Evolutionary conservation across 768 basidiomycete species (phyloP).

Genomic region (Tremella fuciformis): DNA sequence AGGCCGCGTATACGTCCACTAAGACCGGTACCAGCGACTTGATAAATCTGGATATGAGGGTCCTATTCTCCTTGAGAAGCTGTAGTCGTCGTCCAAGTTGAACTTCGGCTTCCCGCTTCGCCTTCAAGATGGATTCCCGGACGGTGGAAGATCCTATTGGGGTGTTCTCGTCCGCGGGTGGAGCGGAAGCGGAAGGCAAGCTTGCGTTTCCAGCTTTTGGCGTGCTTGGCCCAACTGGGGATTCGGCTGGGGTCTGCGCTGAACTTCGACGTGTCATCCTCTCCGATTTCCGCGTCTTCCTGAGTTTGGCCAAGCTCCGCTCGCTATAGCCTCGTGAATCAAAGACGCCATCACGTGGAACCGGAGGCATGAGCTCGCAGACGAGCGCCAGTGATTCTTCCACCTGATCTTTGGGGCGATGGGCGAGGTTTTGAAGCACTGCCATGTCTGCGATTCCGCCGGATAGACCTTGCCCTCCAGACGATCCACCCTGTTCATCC

Average conservation of each 20-base stretch:
- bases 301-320: constrained; percentile 74
- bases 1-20: constrained; percentile 98
- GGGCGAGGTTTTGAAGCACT: constrained; percentile 94
- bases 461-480: constrained; percentile 71
- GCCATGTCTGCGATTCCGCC: constrained; percentile 93
- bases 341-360: constrained; percentile 83
- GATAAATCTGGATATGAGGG: constrained; percentile 80
- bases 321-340: constrained; percentile 87
- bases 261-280: constrained; percentile 40
- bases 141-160: constrained; percentile 38
- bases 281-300: constrained; percentile 51
- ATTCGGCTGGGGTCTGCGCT: constrained; percentile 26
- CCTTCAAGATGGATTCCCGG: constrained; percentile 20
- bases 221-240: constrained; percentile 25
- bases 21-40: constrained; percentile 85
- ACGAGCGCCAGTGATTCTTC: constrained; percentile 88
- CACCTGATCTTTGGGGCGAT: constrained; percentile 93
- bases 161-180: constrained; percentile 24
- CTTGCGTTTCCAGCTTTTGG: constrained; percentile 22
- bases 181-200: not conserved
- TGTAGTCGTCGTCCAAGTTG: constrained; percentile 63
- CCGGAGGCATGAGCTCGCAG: constrained; percentile 86
- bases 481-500: constrained; percentile 56
- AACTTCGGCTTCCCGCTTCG: constrained; percentile 52
- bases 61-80: constrained; percentile 66